phyloP scores from a whole-genome alignment of 257 asterid genomes.

The Agastache rugosa region DNA sequence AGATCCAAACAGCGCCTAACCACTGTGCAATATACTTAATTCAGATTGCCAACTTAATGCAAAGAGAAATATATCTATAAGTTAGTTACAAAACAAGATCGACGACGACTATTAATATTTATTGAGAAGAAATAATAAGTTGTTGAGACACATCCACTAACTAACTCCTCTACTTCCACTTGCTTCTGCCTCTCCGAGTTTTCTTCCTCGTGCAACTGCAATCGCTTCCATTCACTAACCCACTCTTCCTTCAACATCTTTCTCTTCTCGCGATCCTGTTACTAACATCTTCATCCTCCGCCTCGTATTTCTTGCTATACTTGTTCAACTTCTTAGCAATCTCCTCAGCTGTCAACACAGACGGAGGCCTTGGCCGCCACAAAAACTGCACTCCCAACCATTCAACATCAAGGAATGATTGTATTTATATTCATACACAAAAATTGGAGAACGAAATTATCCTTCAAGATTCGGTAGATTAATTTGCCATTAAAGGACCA shows the following conservation, averaged over 20 bases:
- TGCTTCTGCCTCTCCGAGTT: conserved; percentile 71
- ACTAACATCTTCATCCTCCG: conserved; percentile 85
- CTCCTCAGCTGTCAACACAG: conserved; percentile 76
- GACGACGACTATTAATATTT: no score
- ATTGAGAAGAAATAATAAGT: conserved; percentile 61
- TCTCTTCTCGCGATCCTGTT: conserved; percentile 86
- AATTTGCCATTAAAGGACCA: conserved; percentile 89
- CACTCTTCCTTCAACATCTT: conserved; percentile 82
- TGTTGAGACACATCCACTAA: conserved; percentile 65
- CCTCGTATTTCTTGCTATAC: conserved; percentile 80
- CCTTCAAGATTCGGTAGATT: conserved; percentile 74
- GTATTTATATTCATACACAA: background rate
- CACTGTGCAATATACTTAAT: no score
- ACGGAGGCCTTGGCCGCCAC: conserved; percentile 94
- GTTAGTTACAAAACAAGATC: no score
- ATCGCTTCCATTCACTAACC: conserved; percentile 71
- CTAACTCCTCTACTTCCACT: conserved; percentile 79
- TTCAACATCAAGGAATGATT: background rate
- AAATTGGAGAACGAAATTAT: conserved; percentile 57
- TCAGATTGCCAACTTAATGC: no score
- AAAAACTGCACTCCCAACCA: conserved; percentile 52
- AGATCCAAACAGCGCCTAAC: no score
- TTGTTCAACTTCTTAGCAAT: conserved; percentile 74
- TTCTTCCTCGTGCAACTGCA: conserved; percentile 70
- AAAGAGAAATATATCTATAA: no score